These are phyloP conservation scores for Sphaerosporella brunnea DNA, from an alignment of 495 filamentous ascomycete genomes.

Conservation along the genomic window DNA sequence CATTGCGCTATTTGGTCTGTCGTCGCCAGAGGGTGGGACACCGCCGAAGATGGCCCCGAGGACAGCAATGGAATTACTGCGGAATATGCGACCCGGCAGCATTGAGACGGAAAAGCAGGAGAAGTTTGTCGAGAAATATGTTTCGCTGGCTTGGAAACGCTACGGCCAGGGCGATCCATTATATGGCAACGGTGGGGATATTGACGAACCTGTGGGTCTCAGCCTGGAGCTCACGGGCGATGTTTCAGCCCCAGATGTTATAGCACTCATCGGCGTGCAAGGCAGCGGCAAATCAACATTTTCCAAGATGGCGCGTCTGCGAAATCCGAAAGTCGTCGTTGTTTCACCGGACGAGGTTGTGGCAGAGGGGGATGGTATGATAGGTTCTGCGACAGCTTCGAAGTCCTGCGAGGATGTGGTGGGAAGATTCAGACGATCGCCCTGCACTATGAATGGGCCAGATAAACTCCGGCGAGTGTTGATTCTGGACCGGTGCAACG, in stretches of 20 bases:
- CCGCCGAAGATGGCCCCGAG: constrained; percentile 5
- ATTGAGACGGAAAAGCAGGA: constrained; percentile 14
- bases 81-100: constrained; percentile 8
- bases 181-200: constrained; percentile 5
- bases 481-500: constrained; percentile 13
- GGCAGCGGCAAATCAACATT: constrained; percentile 12
- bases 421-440: constrained; percentile 2
- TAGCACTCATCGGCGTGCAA: constrained; percentile 11
- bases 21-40: neutral
- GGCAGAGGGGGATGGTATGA: neutral
- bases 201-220: neutral
- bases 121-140: constrained; percentile 9
- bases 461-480: neutral
- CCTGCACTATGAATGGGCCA: neutral
- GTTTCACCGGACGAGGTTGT: constrained; percentile 8
- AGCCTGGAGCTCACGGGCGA: constrained; percentile 4
- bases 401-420: constrained; percentile 7
- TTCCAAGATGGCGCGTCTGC: constrained; percentile 2
- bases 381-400: neutral
- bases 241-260: constrained; percentile 3
- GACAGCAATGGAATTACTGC: constrained; percentile 1
- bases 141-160: constrained; percentile 14
- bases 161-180: constrained; percentile 2
- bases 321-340: constrained; percentile 1
- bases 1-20: constrained; percentile 11